A percentile compares a stretch with the other conserved stretches of the same genome.
Conservation (phyloP, 2,329 filamentous ascomycete species). For the Fonsecaea nubica region DNA sequence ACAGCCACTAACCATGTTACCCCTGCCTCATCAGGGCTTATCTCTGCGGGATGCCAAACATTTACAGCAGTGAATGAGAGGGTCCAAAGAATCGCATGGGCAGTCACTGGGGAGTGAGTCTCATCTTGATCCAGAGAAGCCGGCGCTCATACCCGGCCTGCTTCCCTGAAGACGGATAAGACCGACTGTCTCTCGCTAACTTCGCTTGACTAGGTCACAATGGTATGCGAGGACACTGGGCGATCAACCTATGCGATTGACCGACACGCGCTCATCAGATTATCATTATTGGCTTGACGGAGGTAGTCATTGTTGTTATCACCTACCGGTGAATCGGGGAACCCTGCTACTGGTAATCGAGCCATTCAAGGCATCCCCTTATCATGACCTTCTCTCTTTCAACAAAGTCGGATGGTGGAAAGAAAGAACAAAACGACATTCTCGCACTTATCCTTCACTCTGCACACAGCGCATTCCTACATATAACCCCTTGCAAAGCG, state of each 20-base stretch:
- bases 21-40: not conserved
- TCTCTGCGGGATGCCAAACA: not conserved
- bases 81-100: not conserved
- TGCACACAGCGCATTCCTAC: not conserved
- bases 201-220: not conserved
- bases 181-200: not conserved
- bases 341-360: not conserved
- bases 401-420: not conserved
- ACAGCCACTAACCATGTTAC: not conserved
- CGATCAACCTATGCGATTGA: not conserved
- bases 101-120: too few species aligned
- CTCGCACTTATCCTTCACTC: not conserved
- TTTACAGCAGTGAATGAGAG: not conserved
- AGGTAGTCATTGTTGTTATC: slow-evolving; percentile 2
- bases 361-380: not conserved
- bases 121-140: too few species aligned
- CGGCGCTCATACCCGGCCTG: not conserved
- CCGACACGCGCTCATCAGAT: not conserved
- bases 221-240: not conserved
- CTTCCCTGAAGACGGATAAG: not conserved
- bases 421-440: not conserved
- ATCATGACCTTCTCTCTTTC: not conserved
- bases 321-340: not conserved
- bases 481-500: not conserved
- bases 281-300: not conserved